These are phyloP conservation scores for Viola pubescens DNA, from an alignment of 441 rosid species.

Conservation along the genomic window DNA sequence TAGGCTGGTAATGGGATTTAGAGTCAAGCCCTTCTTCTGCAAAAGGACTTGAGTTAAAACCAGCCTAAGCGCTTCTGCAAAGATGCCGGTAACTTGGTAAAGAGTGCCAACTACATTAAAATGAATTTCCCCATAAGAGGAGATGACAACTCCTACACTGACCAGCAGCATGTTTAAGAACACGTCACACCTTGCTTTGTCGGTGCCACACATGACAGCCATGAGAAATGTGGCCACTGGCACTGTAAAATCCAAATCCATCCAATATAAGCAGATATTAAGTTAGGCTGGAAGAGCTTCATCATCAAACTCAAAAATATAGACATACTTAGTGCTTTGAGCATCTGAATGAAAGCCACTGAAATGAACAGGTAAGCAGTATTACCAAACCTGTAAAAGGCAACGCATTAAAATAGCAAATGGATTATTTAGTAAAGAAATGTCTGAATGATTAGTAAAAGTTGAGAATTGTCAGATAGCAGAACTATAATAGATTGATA, in stretches of 20 bases:
- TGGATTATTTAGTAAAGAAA: conserved; percentile 5
- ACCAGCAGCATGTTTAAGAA: conserved; percentile 97
- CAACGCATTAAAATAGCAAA: conserved; percentile 12
- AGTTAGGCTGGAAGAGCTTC: conserved; percentile 8
- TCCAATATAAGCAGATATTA: conserved; percentile 20
- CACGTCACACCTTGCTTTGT: conserved; percentile 91
- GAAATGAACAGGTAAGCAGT: conserved; percentile 94
- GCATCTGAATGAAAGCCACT: conserved; percentile 99
- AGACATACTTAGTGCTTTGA: conserved; percentile 90
- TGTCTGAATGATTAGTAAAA: conserved; percentile 1
- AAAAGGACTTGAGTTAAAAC: conserved; percentile 99
- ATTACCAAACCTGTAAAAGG: conserved; percentile 79
- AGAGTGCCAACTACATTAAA: conserved; percentile 92
- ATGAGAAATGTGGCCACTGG: conserved; percentile 92
- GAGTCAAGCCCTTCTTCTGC: conserved; percentile 94
- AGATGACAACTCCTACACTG: conserved; percentile 97
- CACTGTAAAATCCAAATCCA: conserved; percentile 55
- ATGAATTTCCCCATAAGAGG: conserved; percentile 99
- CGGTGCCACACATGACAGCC: conserved; percentile 97
- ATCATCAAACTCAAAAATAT: conserved; percentile 9
- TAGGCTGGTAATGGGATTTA: conserved; percentile 96
- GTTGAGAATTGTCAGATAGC: not conserved
- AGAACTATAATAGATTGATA: too few relatives aligned
- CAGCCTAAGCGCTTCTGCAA: conserved; percentile 99
- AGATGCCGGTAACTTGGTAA: conserved; percentile 97